Percentiles rank a stretch among this genome's conserved stretches.
phyloP scores from a whole-genome alignment of 257 asterid species.

The Nicotiana tabacum region DNA sequence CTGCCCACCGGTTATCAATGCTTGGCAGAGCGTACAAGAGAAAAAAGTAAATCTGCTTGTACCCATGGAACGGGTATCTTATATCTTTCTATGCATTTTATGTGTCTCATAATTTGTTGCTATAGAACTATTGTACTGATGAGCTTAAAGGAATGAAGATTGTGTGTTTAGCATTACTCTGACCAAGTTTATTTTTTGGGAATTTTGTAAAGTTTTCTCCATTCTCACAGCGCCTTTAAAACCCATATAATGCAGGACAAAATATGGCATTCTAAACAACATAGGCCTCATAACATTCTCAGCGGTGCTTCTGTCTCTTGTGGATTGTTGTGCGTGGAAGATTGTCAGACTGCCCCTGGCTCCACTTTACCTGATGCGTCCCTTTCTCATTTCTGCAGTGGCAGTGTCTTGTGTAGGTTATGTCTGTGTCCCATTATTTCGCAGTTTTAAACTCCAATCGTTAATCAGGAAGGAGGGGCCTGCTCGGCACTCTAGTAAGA shows the following conservation, averaged over 20 bases:
- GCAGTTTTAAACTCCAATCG: conserved; percentile 48
- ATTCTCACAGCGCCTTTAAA: background rate
- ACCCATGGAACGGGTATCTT: background rate
- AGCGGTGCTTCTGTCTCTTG: conserved; percentile 49
- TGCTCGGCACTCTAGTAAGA: conserved; percentile 47
- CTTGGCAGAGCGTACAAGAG: conserved; percentile 56
- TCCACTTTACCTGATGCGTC: conserved; percentile 66
- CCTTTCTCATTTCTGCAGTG: conserved; percentile 58
- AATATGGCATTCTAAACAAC: conserved; percentile 64
- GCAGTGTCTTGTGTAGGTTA: conserved; percentile 63
- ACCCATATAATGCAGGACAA: conserved; percentile 48
- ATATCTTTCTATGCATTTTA: background rate
- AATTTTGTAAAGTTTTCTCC: background rate
- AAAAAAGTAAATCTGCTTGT: conserved; percentile 43
- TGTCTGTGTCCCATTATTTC: conserved; percentile 78
- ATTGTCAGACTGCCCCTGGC: conserved; percentile 84
- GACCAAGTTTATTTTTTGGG: background rate
- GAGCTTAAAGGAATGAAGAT: background rate
- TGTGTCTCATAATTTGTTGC: background rate
- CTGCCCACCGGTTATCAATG: conserved; percentile 59
- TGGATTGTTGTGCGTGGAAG: conserved; percentile 86
- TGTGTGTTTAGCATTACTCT: background rate
- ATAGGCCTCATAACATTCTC: conserved; percentile 54
- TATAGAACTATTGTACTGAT: background rate
- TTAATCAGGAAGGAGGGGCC: conserved; percentile 46